Conservation (phyloP, 1,139 yeast genomes). For the Wickerhamomyces sp. region DNA sequence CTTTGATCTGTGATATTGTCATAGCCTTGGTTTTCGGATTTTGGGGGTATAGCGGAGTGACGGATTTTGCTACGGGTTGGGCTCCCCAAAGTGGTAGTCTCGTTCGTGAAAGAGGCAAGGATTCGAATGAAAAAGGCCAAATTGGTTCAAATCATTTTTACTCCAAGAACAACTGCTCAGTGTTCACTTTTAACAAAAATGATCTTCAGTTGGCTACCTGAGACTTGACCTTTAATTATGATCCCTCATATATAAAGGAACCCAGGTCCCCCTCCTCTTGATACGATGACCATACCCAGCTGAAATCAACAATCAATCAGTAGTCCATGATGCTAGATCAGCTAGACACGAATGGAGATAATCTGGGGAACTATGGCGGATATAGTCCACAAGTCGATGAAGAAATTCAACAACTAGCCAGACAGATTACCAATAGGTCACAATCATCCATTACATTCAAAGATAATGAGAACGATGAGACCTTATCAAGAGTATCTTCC, state of each 20-base stretch:
- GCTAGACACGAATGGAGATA: constrained; percentile 8
- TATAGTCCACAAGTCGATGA: background rate
- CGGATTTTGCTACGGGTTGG: background rate
- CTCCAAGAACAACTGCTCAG: no score
- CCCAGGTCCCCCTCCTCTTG: no score
- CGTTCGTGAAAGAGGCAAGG: background rate
- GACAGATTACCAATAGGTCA: constrained; percentile 5
- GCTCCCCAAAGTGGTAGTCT: background rate
- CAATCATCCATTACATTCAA: background rate
- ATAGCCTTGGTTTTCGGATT: no score
- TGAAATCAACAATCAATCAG: background rate
- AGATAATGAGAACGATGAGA: background rate
- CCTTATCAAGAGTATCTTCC: constrained; percentile 17
- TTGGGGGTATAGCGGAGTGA: background rate
- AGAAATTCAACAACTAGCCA: constrained; percentile 3
- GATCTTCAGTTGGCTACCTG: no score
- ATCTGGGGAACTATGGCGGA: background rate
- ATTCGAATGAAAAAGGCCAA: no score
- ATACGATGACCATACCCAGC: no score
- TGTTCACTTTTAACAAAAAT: no score
- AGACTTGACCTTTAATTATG: no score
- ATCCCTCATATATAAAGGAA: no score
- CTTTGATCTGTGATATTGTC: no score
- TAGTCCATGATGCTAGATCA: background rate
- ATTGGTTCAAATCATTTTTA: no score